Evolutionary conservation across 768 basidiomycete species (phyloP), one percentile per base, ranked within the genome.

Genomic region (Trichaptum fuscoviolaceum): DNA sequence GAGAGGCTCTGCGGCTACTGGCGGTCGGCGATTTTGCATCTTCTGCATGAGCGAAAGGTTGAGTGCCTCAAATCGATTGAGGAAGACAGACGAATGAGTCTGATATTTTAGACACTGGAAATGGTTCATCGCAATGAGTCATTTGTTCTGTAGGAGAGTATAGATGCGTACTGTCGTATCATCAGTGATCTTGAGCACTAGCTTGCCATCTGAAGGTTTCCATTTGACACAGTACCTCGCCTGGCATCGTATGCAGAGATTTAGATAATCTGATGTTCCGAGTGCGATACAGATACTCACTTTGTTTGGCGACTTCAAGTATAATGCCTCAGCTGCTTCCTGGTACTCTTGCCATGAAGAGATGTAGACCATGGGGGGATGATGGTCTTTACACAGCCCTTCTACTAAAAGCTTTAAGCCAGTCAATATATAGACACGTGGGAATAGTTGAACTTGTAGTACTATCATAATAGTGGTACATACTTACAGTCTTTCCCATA

Each of bases 181-280:
- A 78, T 98, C 93, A 1, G 96, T 98, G 73, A 98, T 89, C 80
- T 96, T 97, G 69, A 99, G 82, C 61, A 96, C 91, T 23, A 99
- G 86, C 73, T 92, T 89, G 23, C 93, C 93, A 72, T 93, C 89
- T 5, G 87, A 86, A 34, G 90, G 82, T 72, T 85, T 87, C 92
- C 95, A 98, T 83, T 97, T 96, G 73, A 96, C 87, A 76, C 86
- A 89, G 75, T 96, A 97, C 57, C 96, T 86, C 25, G 92, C 85
- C 96, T 99, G 73, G 64, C 20, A 58, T 63, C 35, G 65, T 57
- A 58, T 57, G 58, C 18, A 59, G 59, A 25, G 12, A 36, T 61
- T 52, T 18, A 24, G 42, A n/a, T 42, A 36, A 59, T 67, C 57
- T 60, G 27, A 52, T 1, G 57, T n/a, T 35, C 25, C 20, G 23